Conservation (phyloP, 2,329 filamentous ascomycete species). For the Acrodontium crateriforme region DNA sequence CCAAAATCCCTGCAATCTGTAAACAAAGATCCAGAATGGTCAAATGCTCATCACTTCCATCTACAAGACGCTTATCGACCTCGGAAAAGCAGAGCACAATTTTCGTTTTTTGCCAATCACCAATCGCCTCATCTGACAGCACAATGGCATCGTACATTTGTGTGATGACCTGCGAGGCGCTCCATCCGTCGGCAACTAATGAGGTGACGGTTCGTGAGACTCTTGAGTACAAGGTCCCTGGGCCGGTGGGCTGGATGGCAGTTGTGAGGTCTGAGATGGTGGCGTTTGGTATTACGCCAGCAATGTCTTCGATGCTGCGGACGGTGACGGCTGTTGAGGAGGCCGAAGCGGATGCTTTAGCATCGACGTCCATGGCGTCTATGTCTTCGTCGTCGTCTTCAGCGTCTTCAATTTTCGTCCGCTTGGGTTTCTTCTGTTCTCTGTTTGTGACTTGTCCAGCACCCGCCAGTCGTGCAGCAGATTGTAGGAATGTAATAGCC, state of each 20-base stretch:
- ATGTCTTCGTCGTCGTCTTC: conserved; percentile 41
- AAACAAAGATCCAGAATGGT: conserved; percentile 76
- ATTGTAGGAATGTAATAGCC: conserved; percentile 92
- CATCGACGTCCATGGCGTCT: conserved; percentile 39
- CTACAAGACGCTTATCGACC: conserved; percentile 82
- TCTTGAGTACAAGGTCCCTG: conserved; percentile 50
- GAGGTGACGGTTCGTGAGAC: conserved; percentile 74
- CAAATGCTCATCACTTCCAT: conserved; percentile 90
- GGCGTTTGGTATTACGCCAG: conserved; percentile 71
- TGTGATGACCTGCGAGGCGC: conserved; percentile 70
- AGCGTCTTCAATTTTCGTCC: conserved; percentile 41
- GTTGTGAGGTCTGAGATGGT: conserved; percentile 58
- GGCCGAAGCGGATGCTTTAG: conserved; percentile 9
- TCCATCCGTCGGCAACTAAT: conserved; percentile 94
- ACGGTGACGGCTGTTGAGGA: conserved; percentile 47
- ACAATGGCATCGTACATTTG: conserved; percentile 78
- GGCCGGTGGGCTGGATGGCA: conserved; percentile 53
- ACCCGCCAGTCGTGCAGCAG: conserved; percentile 76
- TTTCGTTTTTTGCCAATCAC: conserved; percentile 76
- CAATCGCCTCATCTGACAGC: conserved; percentile 63
- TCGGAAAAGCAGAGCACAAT: conserved; percentile 86
- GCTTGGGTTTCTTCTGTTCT: conserved; percentile 23
- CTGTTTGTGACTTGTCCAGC: conserved; percentile 29
- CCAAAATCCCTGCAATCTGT: conserved; percentile 39
- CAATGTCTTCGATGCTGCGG: conserved; percentile 81